Evolutionary conservation across 2,329 filamentous ascomycete genomes (phyloP), one percentile per base, ranked within the genome.

Genomic region (Hypoxylon sp.): DNA sequence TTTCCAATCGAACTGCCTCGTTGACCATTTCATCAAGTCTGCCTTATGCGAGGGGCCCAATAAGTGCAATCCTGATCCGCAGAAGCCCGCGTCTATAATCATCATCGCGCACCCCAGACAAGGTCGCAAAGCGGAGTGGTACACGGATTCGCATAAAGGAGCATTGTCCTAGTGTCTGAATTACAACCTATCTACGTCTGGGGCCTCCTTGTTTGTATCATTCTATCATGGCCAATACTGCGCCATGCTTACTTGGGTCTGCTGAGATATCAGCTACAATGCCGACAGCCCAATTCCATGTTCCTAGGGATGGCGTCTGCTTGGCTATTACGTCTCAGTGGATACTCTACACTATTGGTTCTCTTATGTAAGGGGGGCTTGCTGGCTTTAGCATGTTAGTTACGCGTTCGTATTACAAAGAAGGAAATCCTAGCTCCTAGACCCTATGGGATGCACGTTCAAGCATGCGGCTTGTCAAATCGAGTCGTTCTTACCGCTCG

Each of bases 21-120:
- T 56, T 42, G 24, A 44, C 54, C 54, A 24, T 21, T 24, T 27
- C 27, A 50, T 7, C 35, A n/a, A 59, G 21, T 60, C 56, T 52
- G 47, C 56, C 56, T 60, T 60, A 44, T 6, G 11, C 10, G n/a
- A 31, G 11, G 47, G 19, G 15, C 17, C 35, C 7, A 48, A 51
- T 52, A 35, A 6, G 19, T 11, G 31, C 27, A 44, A 19, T 24
- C 21, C 10, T 15, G 32, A 32, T 35, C 11, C 27, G 32, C n/a
- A 15, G 27, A 56, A n/a, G 10, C 24, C n/a, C 2, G 29, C 15
- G 7, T 55, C 24, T 13, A 35, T 17, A 17, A 29, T 32, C 48
- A 24, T 32, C 48, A 24, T 37, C 32, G 7, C 24, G 27, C 19
- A 27, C 32, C 19, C 19, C 13, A 15, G 31, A 32, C 13, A 13